Base-by-base conservation (phyloP, 257 asterid species). In the Ballota nigra region DNA sequence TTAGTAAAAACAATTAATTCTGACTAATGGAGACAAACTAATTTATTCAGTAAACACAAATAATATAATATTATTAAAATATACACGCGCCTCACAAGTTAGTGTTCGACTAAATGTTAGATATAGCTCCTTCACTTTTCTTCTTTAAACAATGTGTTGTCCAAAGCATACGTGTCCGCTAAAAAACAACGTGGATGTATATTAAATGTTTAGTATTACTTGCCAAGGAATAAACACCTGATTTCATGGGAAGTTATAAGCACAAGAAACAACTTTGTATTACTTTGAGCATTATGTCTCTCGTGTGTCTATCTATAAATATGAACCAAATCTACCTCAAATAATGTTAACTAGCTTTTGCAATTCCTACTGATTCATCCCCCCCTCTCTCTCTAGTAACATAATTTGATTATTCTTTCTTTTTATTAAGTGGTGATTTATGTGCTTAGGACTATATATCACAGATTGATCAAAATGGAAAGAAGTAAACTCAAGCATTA, bases 211-310 rank as follows among this genome's bases (percentile, higher is more conserved):
- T 60, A 33, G 31, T 26, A 69, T 64, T 29, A 51, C 6, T 47
- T 49, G 66, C 45, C 53, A 64, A 16, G 69, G 75, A 79, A 72
- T 68, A 68, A 77, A 70, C 72, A 71, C 77, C 84, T 34, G 74
- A 78, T 74, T 71, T 79, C 75, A 24, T 52, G 77, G 82, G 80
- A 65, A 20, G 82, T 70, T 60, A 80, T 69, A 79, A 87, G 83
- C 91, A 89, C 88, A 77, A 84, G 90, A 79, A 75, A 5, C 41
- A 49, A 67, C 69, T 66, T 77, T 72, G 69, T 77, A 56, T 59
- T 61, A 52, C 66, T 84, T 86, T 79, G 41, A 68, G 85, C 78
- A 75, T 72, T 66, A 41, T 83, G 85, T 75, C 83, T 65, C 82
- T 57, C 67, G 74, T 72, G 51, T 31, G 29, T 75, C 71, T 68